Percentiles rank a stretch among this genome's conserved stretches.
Conservation (phyloP, 2,329 filamentous ascomycete species). For the Colletotrichum sp. region DNA sequence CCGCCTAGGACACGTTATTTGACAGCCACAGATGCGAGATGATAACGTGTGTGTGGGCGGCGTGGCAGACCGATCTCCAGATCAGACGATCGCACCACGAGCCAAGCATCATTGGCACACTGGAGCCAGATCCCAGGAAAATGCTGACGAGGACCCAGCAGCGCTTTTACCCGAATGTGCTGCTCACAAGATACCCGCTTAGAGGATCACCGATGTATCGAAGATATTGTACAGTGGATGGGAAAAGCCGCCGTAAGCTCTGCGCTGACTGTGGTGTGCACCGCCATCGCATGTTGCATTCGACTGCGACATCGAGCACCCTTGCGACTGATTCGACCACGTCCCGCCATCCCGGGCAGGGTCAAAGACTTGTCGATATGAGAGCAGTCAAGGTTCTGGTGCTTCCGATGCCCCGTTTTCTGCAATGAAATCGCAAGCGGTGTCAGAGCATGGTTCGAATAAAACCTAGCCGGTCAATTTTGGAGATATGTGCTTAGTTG, state of each 20-base stretch:
- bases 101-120: conserved; percentile 14
- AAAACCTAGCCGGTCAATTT: neutral
- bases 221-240: neutral
- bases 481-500: neutral
- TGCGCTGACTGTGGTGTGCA: neutral
- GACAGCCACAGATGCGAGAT: conserved; percentile 7
- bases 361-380: neutral
- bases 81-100: conserved; percentile 22
- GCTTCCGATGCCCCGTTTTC: neutral
- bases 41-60: conserved; percentile 9
- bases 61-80: conserved; percentile 23
- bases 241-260: neutral
- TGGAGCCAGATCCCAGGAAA: conserved; percentile 9
- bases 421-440: neutral
- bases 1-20: neutral
- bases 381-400: neutral
- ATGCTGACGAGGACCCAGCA: neutral
- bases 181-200: neutral
- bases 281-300: neutral
- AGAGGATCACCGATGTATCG: neutral
- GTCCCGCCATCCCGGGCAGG: neutral
- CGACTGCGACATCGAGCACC: neutral
- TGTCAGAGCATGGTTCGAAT: neutral
- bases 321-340: neutral
- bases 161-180: neutral